phyloP scores from a whole-genome alignment of 192 early-diverging fungal genomes.

The Coemansia erecta region DNA sequence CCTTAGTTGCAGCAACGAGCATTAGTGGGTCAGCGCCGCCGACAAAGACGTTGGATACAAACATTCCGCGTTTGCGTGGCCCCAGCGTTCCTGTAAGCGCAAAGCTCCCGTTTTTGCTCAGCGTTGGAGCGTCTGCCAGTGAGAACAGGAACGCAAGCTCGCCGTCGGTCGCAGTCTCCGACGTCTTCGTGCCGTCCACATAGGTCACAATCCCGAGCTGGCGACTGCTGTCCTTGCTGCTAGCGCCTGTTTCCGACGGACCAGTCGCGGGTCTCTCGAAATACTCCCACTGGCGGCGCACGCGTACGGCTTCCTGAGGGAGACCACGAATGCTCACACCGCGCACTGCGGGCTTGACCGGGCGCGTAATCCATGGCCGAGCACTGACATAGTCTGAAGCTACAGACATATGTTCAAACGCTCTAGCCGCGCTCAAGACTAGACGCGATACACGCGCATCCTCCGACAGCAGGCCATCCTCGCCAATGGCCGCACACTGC shows the following conservation, averaged over 20 bases:
- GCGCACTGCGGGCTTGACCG: constrained; percentile 26
- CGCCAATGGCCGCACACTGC: constrained; percentile 13
- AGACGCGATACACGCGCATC: constrained; percentile 30
- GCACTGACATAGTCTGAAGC: constrained; percentile 32
- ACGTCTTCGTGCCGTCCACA: constrained; percentile 24
- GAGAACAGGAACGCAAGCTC: constrained; percentile 43
- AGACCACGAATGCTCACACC: constrained; percentile 18
- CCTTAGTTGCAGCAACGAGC: constrained; percentile 41
- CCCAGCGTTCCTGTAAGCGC: constrained; percentile 45
- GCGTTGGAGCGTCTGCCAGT: constrained; percentile 35
- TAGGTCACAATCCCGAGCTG: constrained; percentile 25
- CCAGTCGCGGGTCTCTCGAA: background rate
- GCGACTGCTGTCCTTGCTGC: background rate
- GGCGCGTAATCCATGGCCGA: constrained; percentile 44
- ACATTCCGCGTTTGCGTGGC: constrained; percentile 42
- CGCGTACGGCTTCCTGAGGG: constrained; percentile 14
- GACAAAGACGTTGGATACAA: constrained; percentile 40
- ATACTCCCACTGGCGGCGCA: constrained; percentile 45
- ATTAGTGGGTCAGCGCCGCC: constrained; percentile 10
- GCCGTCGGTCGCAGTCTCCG: background rate
- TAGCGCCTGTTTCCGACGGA: background rate
- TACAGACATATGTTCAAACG: constrained; percentile 29
- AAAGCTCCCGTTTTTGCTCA: constrained; percentile 36
- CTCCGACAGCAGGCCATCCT: constrained; percentile 25
- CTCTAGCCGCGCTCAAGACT: constrained; percentile 30